Evolutionary conservation across 192 early-diverging fungal species (phyloP), one percentile per base, ranked within the genome.

Genomic region (Entomortierella lignicola): DNA sequence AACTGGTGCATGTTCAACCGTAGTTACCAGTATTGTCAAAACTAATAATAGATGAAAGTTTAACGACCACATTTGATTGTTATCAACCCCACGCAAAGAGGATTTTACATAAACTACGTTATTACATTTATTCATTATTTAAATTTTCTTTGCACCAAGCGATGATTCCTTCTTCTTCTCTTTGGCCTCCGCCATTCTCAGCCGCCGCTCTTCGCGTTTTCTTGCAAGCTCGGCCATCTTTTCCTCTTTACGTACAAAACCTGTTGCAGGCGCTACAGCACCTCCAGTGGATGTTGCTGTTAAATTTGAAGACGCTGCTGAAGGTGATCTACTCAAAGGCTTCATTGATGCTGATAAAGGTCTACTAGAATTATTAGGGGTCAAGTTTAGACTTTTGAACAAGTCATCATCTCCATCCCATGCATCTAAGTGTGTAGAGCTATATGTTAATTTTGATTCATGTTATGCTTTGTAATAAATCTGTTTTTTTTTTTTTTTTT

Each of bases 181-280:
- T 31, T 77, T 72, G 32, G 82, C 71, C 47, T 84, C 83, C 0
- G 75, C 81, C 85, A 86, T 84, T 25, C 85, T 56, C 61, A 84
- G 77, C 43, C 84, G 66, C 53, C 88, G 66, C 44, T 89, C 88
- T 69, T 89, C 88, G 52, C 85, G 73, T 44, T 82, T 85, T 31
- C 82, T 57, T 18, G 86, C 84, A 43, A 87, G 31, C 50, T 89
- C 88, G 6, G 85, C 85, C 41, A 59, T 72, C 71, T 83, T 79
- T 31, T 87, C 85, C 39, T 86, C 84, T 62, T 86, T 86, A 17
- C 72, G 48, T 21, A 71, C 48, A 18, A 62, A 60, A 32, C 60
- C 70, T 21, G 63, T 30, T 30, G 44, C 51, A 20, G 42, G 26
- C 34, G 69, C 25, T 2, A 44, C 25, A 55, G 25, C 11, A 11